phyloP scores from a whole-genome alignment of 2,329 filamentous ascomycete genomes.

The Exserohilum turcica region DNA sequence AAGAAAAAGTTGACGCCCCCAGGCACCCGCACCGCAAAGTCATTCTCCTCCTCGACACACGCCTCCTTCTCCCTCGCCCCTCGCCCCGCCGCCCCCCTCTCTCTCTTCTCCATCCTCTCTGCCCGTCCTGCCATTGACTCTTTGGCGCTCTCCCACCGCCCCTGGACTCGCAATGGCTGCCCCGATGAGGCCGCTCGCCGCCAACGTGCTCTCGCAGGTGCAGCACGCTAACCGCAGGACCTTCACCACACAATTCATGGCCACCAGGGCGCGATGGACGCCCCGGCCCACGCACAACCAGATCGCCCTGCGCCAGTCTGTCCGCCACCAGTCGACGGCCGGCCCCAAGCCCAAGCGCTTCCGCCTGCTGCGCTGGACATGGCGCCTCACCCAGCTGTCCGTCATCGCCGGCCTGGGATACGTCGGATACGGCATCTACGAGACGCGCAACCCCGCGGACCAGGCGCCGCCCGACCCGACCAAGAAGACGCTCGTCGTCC shows the following conservation, averaged over 20 bases:
- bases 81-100: constrained; percentile 9
- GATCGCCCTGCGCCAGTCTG: constrained; percentile 44
- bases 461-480: constrained; percentile 78
- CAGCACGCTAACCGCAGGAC: constrained; percentile 44
- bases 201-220: constrained; percentile 38
- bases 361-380: constrained; percentile 76
- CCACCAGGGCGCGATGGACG: constrained; percentile 43
- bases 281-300: constrained; percentile 41
- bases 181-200: constrained; percentile 45
- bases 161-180: constrained; percentile 38
- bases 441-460: constrained; percentile 77
- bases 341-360: constrained; percentile 54
- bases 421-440: constrained; percentile 80
- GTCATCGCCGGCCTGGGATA: constrained; percentile 71
- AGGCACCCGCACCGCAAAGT: constrained; percentile 3
- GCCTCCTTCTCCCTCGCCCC: background rate
- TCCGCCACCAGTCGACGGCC: constrained; percentile 43
- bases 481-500: constrained; percentile 96
- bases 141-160: constrained; percentile 15
- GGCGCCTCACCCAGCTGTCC: constrained; percentile 81
- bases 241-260: constrained; percentile 41
- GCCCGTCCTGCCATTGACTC: constrained; percentile 14
- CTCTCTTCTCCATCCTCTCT: constrained; percentile 11
- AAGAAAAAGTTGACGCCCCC: constrained; percentile 35
- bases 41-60: constrained; percentile 17